A percentile compares a stretch with the other conserved stretches of the same genome.
These are phyloP conservation scores for Serendipita vermifera DNA, from an alignment of 768 basidiomycete species.

Conservation along the genomic window DNA sequence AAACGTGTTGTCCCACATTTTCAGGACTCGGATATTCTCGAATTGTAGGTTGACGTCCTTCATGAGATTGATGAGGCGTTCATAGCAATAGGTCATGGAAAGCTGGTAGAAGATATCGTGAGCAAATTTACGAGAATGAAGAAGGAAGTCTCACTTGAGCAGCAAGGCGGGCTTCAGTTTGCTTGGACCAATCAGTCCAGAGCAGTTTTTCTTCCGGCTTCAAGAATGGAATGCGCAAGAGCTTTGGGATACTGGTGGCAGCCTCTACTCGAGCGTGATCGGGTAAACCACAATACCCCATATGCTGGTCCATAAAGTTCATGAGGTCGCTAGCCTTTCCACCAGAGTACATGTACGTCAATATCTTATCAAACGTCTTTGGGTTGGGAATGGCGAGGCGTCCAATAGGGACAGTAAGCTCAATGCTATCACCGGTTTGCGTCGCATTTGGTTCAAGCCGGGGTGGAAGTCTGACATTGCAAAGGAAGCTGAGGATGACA, in stretches of 20 bases:
- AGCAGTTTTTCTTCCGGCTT: background rate
- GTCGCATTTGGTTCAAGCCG: background rate
- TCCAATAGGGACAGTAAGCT: background rate
- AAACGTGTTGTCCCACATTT: background rate
- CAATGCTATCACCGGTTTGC: background rate
- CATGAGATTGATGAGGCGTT: slow-evolving; percentile 1
- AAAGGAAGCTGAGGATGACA: background rate
- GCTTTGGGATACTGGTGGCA: background rate
- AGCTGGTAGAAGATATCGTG: background rate
- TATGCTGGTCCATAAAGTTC: background rate
- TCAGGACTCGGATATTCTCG: background rate
- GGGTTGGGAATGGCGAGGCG: background rate
- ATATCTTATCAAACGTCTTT: background rate
- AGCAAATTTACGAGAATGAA: background rate
- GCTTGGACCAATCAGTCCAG: background rate
- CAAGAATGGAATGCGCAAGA: slow-evolving; percentile 3
- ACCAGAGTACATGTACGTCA: background rate
- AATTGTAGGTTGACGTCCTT: slow-evolving; percentile 6
- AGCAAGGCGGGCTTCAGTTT: background rate
- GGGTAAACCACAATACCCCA: background rate
- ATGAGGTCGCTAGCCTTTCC: background rate
- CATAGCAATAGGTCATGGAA: slow-evolving; percentile 1
- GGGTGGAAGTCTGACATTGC: background rate
- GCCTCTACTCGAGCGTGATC: background rate
- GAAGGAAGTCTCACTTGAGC: background rate